Conservation (phyloP, 83 land plant genomes). For the Picea abies region DNA sequence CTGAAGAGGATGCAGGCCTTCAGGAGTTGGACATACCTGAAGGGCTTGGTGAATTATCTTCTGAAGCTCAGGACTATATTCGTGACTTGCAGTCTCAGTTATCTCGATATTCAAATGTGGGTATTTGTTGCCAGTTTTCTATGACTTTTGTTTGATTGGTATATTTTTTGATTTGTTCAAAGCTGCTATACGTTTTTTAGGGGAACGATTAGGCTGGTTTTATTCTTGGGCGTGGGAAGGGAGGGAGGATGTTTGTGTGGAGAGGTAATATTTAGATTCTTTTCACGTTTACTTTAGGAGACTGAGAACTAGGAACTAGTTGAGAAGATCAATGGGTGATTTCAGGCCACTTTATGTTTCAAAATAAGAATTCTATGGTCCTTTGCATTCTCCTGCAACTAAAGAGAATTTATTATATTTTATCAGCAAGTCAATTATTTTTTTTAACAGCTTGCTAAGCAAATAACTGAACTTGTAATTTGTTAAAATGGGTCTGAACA, state of each 20-base stretch:
- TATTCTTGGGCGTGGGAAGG: neutral
- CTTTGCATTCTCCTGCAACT: neutral
- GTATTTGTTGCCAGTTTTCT: neutral
- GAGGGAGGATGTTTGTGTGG: too few relatives aligned
- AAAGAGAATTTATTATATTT: neutral
- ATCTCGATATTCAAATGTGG: slow-evolving; percentile 44
- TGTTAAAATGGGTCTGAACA: neutral
- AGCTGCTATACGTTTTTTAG: neutral
- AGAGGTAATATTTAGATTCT: neutral
- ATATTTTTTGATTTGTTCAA: neutral
- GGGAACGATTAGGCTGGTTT: neutral
- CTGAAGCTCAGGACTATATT: too few relatives aligned
- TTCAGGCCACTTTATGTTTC: neutral
- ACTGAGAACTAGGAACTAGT: neutral
- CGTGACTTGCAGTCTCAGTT: too few relatives aligned
- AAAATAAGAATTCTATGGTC: neutral
- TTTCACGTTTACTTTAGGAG: neutral
- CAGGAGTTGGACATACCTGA: too few relatives aligned
- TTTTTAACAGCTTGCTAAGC: neutral
- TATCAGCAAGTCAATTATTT: neutral
- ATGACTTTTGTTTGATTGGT: neutral
- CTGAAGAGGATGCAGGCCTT: too few relatives aligned
- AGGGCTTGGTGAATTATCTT: too few relatives aligned
- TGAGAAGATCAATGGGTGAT: neutral
- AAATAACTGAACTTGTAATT: neutral